Percentiles rank a stretch among this genome's conserved stretches.
Conservation (phyloP, 148 eudicot genomes). For the Rhododendron molle region DNA sequence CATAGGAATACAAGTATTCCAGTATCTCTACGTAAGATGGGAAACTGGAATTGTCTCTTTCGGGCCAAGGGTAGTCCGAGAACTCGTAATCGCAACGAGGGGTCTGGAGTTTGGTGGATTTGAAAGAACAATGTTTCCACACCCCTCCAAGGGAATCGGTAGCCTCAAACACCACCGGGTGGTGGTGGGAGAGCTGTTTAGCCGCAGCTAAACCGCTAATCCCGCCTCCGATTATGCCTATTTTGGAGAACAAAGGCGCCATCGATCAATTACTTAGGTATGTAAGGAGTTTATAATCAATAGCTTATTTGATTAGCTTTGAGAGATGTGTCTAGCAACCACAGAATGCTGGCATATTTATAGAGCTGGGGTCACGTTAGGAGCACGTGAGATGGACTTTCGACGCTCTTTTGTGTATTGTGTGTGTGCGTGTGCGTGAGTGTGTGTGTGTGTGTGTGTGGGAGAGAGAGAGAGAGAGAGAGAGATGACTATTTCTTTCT, state of each 20-base stretch:
- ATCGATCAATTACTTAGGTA: not conserved
- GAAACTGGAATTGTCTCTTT: slow-evolving; percentile 59
- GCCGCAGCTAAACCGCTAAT: slow-evolving; percentile 94
- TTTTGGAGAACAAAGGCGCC: slow-evolving; percentile 32
- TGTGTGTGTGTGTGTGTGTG: not conserved
- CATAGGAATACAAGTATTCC: slow-evolving; percentile 71
- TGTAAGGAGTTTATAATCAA: not conserved
- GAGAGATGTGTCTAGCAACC: not conserved
- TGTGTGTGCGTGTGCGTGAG: not conserved
- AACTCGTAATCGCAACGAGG: slow-evolving; percentile 92
- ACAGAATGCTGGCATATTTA: slow-evolving; percentile 12
- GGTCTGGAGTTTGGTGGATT: slow-evolving; percentile 74
- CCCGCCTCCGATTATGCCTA: slow-evolving; percentile 85
- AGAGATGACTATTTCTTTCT: not conserved
- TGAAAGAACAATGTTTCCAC: slow-evolving; percentile 73
- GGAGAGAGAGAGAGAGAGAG: not conserved
- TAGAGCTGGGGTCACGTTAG: slow-evolving; percentile 1
- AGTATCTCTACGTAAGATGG: slow-evolving; percentile 61
- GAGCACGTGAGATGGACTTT: slow-evolving; percentile 12
- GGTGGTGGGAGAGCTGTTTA: slow-evolving; percentile 57
- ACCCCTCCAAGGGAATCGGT: slow-evolving; percentile 82
- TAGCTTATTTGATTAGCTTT: not conserved
- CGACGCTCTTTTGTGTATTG: not conserved
- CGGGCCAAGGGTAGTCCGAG: slow-evolving; percentile 85
- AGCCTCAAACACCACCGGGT: slow-evolving; percentile 82